These are phyloP conservation scores for Sporothrix sp. DNA, from an alignment of 2,329 filamentous ascomycete species.

Conservation along the genomic window DNA sequence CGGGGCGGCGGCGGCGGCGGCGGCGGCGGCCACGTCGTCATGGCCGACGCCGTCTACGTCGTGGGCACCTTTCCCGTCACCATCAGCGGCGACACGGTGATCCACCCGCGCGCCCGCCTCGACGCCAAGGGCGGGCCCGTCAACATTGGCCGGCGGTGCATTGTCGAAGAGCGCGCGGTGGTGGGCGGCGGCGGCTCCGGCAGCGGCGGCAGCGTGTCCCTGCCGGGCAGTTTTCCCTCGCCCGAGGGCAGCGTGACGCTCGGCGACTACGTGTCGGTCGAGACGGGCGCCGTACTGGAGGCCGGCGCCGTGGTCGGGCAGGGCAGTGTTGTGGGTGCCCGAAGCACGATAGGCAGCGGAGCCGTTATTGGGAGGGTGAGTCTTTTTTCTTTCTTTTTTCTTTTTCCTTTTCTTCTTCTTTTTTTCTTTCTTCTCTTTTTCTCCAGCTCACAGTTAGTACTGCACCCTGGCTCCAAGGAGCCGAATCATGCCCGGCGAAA, in stretches of 20 bases:
- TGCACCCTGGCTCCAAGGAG: conserved; percentile 61
- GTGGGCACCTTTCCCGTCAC: conserved; percentile 68
- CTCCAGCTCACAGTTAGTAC: conserved; percentile 34
- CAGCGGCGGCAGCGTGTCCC: conserved; percentile 18
- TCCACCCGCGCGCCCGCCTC: conserved; percentile 79
- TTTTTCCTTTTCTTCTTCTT: conserved; percentile 17
- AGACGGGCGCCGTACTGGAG: conserved; percentile 51
- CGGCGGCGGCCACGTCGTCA: conserved; percentile 36
- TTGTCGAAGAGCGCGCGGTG: conserved; percentile 62
- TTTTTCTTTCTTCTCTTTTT: conserved; percentile 16
- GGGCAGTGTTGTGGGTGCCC: conserved; percentile 50
- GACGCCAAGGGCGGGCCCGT: conserved; percentile 72
- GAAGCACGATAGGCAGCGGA: conserved; percentile 48
- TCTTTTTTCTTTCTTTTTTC: conserved; percentile 17
- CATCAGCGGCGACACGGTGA: conserved; percentile 64
- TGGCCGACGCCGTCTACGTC: conserved; percentile 53
- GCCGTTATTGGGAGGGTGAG: conserved; percentile 53
- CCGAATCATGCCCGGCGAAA: conserved; percentile 45
- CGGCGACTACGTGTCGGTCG: conserved; percentile 52
- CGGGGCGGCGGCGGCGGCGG: conserved; percentile 23
- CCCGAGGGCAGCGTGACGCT: conserved; percentile 43
- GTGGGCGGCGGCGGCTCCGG: conserved; percentile 36
- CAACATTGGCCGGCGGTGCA: conserved; percentile 68
- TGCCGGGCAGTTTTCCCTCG: background rate
- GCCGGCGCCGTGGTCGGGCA: conserved; percentile 52